Conservation (phyloP, 1,284 basidiomycete species). For the Athelia psychrophila region DNA sequence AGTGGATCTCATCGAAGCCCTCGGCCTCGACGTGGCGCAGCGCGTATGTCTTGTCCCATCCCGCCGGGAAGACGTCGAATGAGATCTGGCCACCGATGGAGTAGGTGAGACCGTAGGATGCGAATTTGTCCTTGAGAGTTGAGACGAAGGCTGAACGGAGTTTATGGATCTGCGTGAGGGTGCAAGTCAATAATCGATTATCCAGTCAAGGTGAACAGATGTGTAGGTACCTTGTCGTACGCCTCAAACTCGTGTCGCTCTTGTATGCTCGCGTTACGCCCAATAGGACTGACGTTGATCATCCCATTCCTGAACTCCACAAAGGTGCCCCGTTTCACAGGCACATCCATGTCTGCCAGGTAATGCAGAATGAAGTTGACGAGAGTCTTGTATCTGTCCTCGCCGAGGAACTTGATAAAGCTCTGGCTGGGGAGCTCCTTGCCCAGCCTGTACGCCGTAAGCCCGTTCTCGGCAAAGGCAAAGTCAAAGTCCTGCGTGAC, state of each 20-base stretch:
- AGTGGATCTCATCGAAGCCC: slow-evolving; percentile 93
- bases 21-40: slow-evolving; percentile 82
- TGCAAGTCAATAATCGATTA: slow-evolving; percentile 30
- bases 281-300: slow-evolving; percentile 97
- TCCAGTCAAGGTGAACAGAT: slow-evolving; percentile 2
- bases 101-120: slow-evolving; percentile 85
- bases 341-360: slow-evolving; percentile 89
- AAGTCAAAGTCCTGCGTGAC: slow-evolving; percentile 87
- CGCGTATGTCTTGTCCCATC: slow-evolving; percentile 98
- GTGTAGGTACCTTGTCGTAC: slow-evolving; percentile 68
- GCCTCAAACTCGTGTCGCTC: slow-evolving; percentile 82
- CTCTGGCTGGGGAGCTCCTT: slow-evolving; percentile 74
- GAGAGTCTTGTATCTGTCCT: slow-evolving; percentile 91
- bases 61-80: slow-evolving; percentile 91
- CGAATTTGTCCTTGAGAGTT: slow-evolving; percentile 79
- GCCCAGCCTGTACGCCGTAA: slow-evolving; percentile 87
- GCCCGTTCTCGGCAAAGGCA: slow-evolving; percentile 92
- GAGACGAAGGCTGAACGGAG: slow-evolving; percentile 79
- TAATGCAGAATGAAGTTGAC: slow-evolving; percentile 94
- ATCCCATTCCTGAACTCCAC: slow-evolving; percentile 97
- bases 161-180: slow-evolving; percentile 49
- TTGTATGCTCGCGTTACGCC: slow-evolving; percentile 85
- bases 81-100: slow-evolving; percentile 98
- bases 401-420: slow-evolving; percentile 91
- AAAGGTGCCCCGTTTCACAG: slow-evolving; percentile 98